Evolutionary conservation across 495 filamentous ascomycete species (phyloP).

Genomic region (Xylaria intraflava): DNA sequence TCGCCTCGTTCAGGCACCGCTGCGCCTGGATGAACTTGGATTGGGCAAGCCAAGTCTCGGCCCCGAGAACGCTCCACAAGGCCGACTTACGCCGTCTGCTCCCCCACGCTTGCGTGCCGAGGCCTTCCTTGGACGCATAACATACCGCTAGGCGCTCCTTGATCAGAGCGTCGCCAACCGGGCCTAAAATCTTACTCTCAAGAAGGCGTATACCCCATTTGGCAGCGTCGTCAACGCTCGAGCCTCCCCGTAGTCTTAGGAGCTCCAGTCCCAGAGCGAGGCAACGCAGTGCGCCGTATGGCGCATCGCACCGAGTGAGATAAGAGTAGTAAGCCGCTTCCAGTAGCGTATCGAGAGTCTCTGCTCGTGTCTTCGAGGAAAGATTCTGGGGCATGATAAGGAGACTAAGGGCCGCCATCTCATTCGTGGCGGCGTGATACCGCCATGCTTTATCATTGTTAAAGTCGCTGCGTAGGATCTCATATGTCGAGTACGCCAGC

Average conservation of each 20-base stretch:
- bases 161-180: conserved; percentile 69
- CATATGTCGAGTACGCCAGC: conserved; percentile 83
- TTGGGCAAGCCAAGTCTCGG: conserved; percentile 72
- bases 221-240: conserved; percentile 78
- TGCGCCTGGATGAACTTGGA: conserved; percentile 64
- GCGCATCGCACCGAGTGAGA: conserved; percentile 68
- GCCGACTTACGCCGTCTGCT: conserved; percentile 73
- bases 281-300: conserved; percentile 70
- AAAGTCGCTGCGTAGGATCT: conserved; percentile 79
- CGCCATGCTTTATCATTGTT: conserved; percentile 94
- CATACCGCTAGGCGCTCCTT: conserved; percentile 79
- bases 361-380: conserved; percentile 64
- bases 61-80: conserved; percentile 79
- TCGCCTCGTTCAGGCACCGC: conserved; percentile 62
- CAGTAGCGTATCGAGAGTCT: conserved; percentile 75
- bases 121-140: conserved; percentile 64
- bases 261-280: conserved; percentile 74
- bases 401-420: conserved; percentile 82
- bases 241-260: conserved; percentile 66
- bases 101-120: conserved; percentile 59
- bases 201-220: conserved; percentile 75
- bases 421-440: conserved; percentile 85
- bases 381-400: conserved; percentile 66
- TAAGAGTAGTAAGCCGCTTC: conserved; percentile 90
- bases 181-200: conserved; percentile 66